A percentile compares a stretch with the other conserved stretches of the same genome.
Evolutionary conservation across 139 green algal genomes (phyloP).

Genomic region (Yamagishiella unicocca): DNA sequence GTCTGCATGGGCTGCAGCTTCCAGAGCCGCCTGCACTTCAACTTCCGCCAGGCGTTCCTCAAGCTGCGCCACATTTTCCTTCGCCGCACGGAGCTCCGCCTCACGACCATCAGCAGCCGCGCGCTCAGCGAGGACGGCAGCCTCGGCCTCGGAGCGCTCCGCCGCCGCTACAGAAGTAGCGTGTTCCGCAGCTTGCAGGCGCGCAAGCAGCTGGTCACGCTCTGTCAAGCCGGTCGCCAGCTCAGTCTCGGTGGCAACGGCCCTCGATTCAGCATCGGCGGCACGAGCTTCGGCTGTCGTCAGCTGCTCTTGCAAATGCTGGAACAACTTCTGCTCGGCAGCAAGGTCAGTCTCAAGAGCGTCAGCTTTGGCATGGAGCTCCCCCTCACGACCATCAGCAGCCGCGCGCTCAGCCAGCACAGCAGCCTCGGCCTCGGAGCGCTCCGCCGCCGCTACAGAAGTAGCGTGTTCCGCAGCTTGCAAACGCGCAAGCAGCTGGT

Average conservation of each 20-base stretch:
- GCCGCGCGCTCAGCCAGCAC: not conserved
- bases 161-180: not conserved
- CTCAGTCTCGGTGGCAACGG: not conserved
- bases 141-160: not conserved
- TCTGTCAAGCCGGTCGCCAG: not conserved
- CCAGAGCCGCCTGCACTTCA: not conserved
- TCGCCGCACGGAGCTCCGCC: not conserved
- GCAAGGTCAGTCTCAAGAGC: not conserved
- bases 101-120: not conserved
- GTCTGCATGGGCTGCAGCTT: not conserved
- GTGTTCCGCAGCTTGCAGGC: not conserved
- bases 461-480: not conserved
- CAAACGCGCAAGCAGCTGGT: not conserved
- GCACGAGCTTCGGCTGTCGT: not conserved
- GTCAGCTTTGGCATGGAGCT: not conserved
- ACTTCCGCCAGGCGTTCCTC: not conserved
- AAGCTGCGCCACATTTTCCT: not conserved
- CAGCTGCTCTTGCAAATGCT: constrained; percentile 4
- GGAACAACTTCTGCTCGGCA: not conserved
- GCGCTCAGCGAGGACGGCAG: not conserved
- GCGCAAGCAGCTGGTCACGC: not conserved
- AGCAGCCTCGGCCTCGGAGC: not conserved
- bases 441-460: not conserved
- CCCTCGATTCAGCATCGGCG: not conserved
- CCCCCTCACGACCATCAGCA: not conserved